Base-by-base conservation (phyloP, 495 filamentous ascomycete genomes). In the Penicillium crystallinum region DNA sequence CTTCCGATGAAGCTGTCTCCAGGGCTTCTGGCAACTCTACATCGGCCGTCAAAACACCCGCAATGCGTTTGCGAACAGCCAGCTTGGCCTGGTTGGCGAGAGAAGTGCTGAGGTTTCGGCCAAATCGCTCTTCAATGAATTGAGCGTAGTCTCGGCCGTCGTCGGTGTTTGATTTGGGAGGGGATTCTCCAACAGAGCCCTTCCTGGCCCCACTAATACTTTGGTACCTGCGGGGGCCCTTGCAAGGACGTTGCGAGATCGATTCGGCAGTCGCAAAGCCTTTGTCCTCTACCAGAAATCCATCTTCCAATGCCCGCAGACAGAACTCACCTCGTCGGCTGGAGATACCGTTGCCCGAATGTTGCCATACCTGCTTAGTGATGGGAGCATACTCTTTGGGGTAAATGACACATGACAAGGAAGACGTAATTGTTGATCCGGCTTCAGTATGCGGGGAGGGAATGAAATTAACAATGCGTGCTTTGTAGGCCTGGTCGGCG, bases 321-420 rank as follows among this genome's bases (percentile, higher is more conserved):
- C 89, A 96, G 65, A 91, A 95, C 62, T 96, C 93, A 12, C 89
- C 91, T 15, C 91, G 81, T 36, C 93, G 86, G 68, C 90, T 95
- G 2, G 91, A 96, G 21, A 97, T 77, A 6, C 93, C 93, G 56
- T 96, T 90, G n/a, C 93, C 93, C 6, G 89, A 83, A 65, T 98
- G 93, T 57, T 97, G 93, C 93, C 93, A 98, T 61, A 91, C 96
- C 56, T 86, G 78, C 63, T 97, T 98, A 6, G 91, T 88, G 55
- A 86, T 69, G 6, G 80, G 64, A 46, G 82, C 86, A 22, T 80
- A 67, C 19, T 84, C 78, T 35, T 79, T 71, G 1, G 86, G 81
- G 60, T 84, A 91, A 38, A 97, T 58, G 8, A 96, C 81, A 36
- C 83, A 84, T 3, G 82, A 90, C 15, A 96, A 68, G n/a, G 74